Evolutionary conservation across 257 asterid genomes (phyloP).

Genomic region (Coffea eugenioides): DNA sequence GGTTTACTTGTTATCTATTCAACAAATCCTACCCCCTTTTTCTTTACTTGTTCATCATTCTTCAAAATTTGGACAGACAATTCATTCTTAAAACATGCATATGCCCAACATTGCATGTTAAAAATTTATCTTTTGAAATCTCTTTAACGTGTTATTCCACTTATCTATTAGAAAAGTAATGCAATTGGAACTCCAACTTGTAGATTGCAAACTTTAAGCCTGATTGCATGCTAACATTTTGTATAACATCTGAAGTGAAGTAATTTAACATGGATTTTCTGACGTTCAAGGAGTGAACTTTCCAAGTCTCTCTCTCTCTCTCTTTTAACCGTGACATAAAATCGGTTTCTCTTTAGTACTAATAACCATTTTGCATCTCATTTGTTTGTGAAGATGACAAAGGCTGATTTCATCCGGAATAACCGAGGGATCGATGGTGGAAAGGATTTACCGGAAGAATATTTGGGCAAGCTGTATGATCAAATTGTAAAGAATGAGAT

Average conservation of each 20-base stretch:
- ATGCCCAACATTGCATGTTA: neutral
- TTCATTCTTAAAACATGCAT: neutral
- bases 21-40: neutral
- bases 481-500: slow-evolving; percentile 94
- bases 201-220: neutral
- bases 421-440: slow-evolving; percentile 97
- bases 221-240: neutral
- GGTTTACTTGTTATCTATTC: neutral
- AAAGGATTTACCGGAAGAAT: slow-evolving; percentile 90
- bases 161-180: neutral
- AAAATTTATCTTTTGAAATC: neutral
- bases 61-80: neutral
- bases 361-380: slow-evolving; percentile 35
- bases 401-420: slow-evolving; percentile 96
- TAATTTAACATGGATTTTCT: neutral
- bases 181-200: neutral
- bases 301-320: no score
- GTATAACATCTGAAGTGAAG: neutral
- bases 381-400: slow-evolving; percentile 71
- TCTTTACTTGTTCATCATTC: neutral
- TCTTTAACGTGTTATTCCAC: neutral
- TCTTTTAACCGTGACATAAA: neutral
- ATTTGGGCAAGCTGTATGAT: slow-evolving; percentile 86
- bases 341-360: slow-evolving; percentile 4
- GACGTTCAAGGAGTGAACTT: neutral